Evolutionary conservation across 176 grass and related monocot genomes (phyloP), one percentile per base, ranked within the genome.

Genomic region (Lolium multiflorum): DNA sequence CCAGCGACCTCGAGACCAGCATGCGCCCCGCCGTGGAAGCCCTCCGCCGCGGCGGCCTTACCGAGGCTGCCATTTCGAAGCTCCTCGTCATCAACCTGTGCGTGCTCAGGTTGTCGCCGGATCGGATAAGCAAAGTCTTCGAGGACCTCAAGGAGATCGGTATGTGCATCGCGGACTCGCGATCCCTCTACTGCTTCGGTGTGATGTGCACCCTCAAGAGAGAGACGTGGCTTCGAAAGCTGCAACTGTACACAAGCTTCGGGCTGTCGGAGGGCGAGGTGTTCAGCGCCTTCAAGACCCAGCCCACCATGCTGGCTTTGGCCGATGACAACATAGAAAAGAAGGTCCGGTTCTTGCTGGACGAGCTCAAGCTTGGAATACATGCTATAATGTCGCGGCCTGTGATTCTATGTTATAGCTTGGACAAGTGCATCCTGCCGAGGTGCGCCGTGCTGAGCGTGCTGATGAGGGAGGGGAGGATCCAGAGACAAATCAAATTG

Each of bases 381-480:
- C 22, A 7, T 3, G 78, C 80, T 14, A 15, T 89, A 18, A 75
- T 86, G 66, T 17, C 10, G 22, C 9, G 16, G 4, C 92, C 92
- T 49, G 70, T 85, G 21, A 0, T 75, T 74, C 16, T 93, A 6
- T 22, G 6, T 2, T 59, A 73, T 50, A 91, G 92, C 79, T 21
- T 91, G 73, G 82, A 93, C 63, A 93, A 93, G 82, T 76, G 14
- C 35, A 83, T 86, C 50, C n/a, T 86, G 38, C 92, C 89, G 21
- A 90, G 61, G 66, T 91, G 88, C 3, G 60, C 89, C 0, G 92
- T 91, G 50, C 18, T 94, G 37, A 89, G 70, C 8, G 10, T 94
- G 3, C 56, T 94, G 78, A 86, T 80, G 76, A 82, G 58, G 49
- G 71, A 91, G 78, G 83, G 92, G 50, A 85, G 70, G 79, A 62